Percentiles rank a stretch among this genome's conserved stretches.
These are phyloP conservation scores for Tolypocladium ophioglossoides DNA, from an alignment of 2,329 filamentous ascomycete species.

Conservation along the genomic window DNA sequence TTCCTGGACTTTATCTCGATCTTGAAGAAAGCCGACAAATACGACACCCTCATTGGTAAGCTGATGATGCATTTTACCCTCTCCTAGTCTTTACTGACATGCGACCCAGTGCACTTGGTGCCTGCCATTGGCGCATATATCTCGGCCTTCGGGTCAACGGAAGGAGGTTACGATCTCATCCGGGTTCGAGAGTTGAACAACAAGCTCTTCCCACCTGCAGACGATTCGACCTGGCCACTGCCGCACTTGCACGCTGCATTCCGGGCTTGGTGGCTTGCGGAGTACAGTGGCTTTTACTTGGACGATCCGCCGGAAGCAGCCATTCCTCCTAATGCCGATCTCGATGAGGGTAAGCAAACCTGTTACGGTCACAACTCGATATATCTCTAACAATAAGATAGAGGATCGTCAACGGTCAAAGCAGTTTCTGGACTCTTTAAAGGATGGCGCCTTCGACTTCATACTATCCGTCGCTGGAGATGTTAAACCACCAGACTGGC, in stretches of 20 bases:
- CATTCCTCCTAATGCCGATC: conserved; percentile 47
- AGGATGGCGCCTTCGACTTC: conserved; percentile 88
- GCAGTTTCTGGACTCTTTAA: conserved; percentile 64
- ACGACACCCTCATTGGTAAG: conserved; percentile 53
- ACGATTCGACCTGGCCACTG: conserved; percentile 61
- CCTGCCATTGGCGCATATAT: conserved; percentile 71
- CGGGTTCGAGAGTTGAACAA: conserved; percentile 62
- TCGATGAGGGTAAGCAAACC: conserved; percentile 40
- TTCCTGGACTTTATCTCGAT: conserved; percentile 61
- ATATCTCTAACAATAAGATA: conserved; percentile 18
- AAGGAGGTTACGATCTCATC: conserved; percentile 55
- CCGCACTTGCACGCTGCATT: conserved; percentile 70
- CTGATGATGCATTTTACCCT: not conserved
- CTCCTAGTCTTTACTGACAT: not conserved
- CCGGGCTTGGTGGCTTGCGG: conserved; percentile 77
- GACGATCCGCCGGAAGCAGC: conserved; percentile 55
- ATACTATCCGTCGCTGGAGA: conserved; percentile 77
- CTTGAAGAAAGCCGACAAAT: conserved; percentile 62
- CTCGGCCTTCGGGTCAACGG: conserved; percentile 66
- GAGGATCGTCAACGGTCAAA: conserved; percentile 64
- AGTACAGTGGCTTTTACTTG: conserved; percentile 84
- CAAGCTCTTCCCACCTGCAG: conserved; percentile 53
- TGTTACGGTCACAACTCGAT: not conserved
- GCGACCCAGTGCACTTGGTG: conserved; percentile 59
- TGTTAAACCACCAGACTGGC: conserved; percentile 71